A percentile compares a stretch with the other conserved stretches of the same genome.
Conservation (phyloP, 139 green algal species). For the Chlamydomonas eustigma region DNA sequence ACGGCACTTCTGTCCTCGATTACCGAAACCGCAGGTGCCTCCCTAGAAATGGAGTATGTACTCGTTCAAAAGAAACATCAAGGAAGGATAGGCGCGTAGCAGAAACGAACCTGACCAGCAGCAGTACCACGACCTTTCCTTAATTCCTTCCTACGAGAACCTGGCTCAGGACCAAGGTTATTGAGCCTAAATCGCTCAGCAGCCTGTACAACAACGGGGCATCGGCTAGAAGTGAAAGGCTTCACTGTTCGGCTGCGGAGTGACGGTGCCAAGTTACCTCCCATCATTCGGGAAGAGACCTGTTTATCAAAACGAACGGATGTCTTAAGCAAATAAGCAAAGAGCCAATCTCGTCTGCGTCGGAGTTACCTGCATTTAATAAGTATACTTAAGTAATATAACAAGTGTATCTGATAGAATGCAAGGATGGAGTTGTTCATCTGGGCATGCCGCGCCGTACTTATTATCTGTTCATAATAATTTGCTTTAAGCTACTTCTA, state of each 20-base stretch:
- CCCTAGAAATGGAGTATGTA: constrained; percentile 51
- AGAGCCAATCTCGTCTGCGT: too few species aligned
- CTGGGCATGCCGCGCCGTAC: too few species aligned
- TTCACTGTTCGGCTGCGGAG: neutral
- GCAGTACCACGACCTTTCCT: constrained; percentile 92
- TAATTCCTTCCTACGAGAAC: constrained; percentile 66
- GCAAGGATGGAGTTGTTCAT: too few species aligned
- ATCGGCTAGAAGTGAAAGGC: neutral
- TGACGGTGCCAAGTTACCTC: neutral
- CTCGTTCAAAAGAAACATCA: neutral
- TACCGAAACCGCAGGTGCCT: constrained; percentile 91
- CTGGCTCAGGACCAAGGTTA: constrained; percentile 86
- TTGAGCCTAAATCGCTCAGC: constrained; percentile 75
- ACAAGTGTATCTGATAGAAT: too few species aligned
- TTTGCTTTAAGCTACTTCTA: too few species aligned
- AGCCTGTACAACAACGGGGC: constrained; percentile 14
- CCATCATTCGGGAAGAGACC: neutral
- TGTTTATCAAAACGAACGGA: neutral
- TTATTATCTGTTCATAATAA: too few species aligned
- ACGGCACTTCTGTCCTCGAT: constrained; percentile 93
- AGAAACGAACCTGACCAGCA: constrained; percentile 74
- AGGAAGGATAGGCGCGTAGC: neutral
- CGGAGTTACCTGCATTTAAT: too few species aligned
- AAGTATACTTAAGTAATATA: too few species aligned
- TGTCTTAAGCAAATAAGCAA: too few species aligned